These are phyloP conservation scores for Heliamphora pulchella DNA, from an alignment of 179 eudicot genomes.

Conservation along the genomic window DNA sequence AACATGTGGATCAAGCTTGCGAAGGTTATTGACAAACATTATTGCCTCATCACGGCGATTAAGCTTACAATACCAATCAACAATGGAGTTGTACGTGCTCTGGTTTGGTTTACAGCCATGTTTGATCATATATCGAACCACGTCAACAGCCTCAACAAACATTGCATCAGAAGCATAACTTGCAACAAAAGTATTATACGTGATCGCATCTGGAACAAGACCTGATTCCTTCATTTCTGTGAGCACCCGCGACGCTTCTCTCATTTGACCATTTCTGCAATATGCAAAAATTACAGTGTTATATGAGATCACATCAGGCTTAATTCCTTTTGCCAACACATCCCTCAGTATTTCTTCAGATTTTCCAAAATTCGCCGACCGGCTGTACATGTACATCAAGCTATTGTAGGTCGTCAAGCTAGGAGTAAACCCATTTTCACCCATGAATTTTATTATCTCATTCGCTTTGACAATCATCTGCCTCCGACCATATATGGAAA, in stretches of 20 bases:
- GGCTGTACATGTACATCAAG: conserved; percentile 80
- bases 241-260: conserved; percentile 64
- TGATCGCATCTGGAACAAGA: conserved; percentile 61
- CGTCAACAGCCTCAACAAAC: conserved; percentile 77
- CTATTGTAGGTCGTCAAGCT: conserved; percentile 71
- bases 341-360: conserved; percentile 65
- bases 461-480: conserved; percentile 60
- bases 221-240: conserved; percentile 59
- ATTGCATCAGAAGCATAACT: conserved; percentile 65
- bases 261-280: conserved; percentile 63
- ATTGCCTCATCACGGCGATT: conserved; percentile 60
- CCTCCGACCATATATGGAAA: conserved; percentile 80
- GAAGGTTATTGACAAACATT: conserved; percentile 53
- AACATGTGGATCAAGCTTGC: conserved; percentile 58
- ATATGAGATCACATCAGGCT: conserved; percentile 77
- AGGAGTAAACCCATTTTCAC: conserved; percentile 65
- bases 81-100: conserved; percentile 70
- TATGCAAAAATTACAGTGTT: conserved; percentile 82
- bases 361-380: conserved; percentile 46
- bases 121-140: conserved; percentile 66
- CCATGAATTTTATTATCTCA: conserved; percentile 62
- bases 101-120: conserved; percentile 66
- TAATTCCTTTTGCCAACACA: conserved; percentile 51
- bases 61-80: conserved; percentile 68
- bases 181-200: conserved; percentile 75